Percentiles rank a stretch among this genome's conserved stretches.
Conservation (phyloP, 768 basidiomycete genomes). For the Russula lepida region DNA sequence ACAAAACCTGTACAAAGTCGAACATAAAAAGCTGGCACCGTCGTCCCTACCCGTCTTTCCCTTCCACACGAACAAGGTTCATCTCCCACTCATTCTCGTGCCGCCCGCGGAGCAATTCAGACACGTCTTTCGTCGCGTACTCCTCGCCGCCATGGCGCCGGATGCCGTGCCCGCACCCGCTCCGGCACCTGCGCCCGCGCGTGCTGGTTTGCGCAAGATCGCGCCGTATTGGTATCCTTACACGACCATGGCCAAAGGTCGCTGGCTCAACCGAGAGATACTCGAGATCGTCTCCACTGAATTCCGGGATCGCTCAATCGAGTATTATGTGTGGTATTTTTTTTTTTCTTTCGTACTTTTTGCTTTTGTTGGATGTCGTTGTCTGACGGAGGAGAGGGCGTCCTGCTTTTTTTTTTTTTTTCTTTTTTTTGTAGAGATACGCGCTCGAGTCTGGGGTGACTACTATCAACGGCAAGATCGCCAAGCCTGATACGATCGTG, state of each 20-base stretch:
- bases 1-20: too few relatives aligned
- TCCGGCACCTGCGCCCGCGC: background rate
- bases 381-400: background rate
- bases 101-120: slow-evolving; percentile 48
- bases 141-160: slow-evolving; percentile 23
- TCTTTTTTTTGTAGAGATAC: slow-evolving; percentile 36
- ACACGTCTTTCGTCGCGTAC: slow-evolving; percentile 21
- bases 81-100: slow-evolving; percentile 38
- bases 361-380: background rate
- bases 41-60: slow-evolving; percentile 11
- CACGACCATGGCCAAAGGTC: slow-evolving; percentile 84
- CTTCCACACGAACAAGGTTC: slow-evolving; percentile 22
- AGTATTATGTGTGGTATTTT: slow-evolving; percentile 76
- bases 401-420: too few relatives aligned
- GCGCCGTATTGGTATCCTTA: slow-evolving; percentile 91
- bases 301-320: slow-evolving; percentile 87
- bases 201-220: slow-evolving; percentile 61
- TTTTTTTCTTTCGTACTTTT: background rate
- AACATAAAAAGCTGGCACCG: slow-evolving; percentile 6
- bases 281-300: slow-evolving; percentile 91
- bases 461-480: slow-evolving; percentile 86
- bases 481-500: slow-evolving; percentile 69
- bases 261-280: slow-evolving; percentile 83
- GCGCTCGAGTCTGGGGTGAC: slow-evolving; percentile 91
- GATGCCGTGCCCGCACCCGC: slow-evolving; percentile 14